Conservation (phyloP, 148 eudicot species). For the Oxyria digyna region DNA sequence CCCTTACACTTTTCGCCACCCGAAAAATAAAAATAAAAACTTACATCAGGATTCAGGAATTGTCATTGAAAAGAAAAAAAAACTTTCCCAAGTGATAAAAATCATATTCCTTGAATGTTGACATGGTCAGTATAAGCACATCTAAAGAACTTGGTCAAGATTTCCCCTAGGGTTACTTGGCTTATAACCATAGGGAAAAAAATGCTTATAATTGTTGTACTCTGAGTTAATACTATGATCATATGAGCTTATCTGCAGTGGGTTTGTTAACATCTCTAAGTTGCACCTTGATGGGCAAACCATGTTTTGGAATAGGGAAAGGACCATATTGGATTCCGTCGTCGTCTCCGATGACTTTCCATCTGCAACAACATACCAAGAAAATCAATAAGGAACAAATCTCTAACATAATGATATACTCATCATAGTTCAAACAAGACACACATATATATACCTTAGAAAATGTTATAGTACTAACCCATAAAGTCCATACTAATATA, state of each 20-base stretch:
- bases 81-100: background rate
- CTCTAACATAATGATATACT: too few relatives aligned
- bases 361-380: constrained; percentile 26
- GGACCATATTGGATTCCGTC: constrained; percentile 37
- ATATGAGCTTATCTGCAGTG: background rate
- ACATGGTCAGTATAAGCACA: constrained; percentile 4
- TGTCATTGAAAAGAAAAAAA: background rate
- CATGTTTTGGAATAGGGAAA: constrained; percentile 44
- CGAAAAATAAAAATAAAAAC: background rate
- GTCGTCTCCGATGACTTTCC: constrained; percentile 31
- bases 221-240: background rate
- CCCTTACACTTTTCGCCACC: too few relatives aligned
- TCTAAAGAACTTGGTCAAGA: background rate
- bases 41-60: background rate
- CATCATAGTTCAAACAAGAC: too few relatives aligned
- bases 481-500: too few relatives aligned
- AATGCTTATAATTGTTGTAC: background rate
- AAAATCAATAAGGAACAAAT: background rate
- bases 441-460: too few relatives aligned
- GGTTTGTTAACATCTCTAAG: background rate
- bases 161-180: background rate
- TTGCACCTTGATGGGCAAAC: constrained; percentile 30
- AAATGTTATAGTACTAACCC: too few relatives aligned
- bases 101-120: background rate
- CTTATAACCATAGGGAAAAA: background rate